A percentile compares a stretch with the other conserved stretches of the same genome.
Conservation (phyloP, 2,329 filamentous ascomycete genomes). For the Colletotrichum cuscutae region DNA sequence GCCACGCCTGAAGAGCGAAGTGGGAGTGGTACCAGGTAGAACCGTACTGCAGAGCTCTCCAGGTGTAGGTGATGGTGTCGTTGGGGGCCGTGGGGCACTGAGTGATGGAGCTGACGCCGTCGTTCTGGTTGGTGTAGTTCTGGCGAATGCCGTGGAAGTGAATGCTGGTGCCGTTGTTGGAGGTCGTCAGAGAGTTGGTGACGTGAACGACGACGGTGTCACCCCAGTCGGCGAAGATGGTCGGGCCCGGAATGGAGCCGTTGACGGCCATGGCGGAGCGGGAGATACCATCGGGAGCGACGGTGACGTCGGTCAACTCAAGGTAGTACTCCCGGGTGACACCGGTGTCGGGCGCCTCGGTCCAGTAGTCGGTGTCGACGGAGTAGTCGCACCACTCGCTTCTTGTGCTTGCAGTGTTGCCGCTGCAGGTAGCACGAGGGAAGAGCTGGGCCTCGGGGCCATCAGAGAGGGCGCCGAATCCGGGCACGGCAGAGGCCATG, state of each 20-base stretch:
- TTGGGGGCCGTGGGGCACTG: constrained; percentile 64
- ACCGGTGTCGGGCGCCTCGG: constrained; percentile 55
- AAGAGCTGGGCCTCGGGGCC: constrained; percentile 11
- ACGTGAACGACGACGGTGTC: constrained; percentile 62
- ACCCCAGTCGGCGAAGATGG: constrained; percentile 63
- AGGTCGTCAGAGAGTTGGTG: constrained; percentile 56
- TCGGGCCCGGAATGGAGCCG: constrained; percentile 68
- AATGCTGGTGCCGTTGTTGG: constrained; percentile 67
- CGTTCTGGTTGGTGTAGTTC: constrained; percentile 61
- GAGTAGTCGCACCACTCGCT: constrained; percentile 59
- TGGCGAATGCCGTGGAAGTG: constrained; percentile 74
- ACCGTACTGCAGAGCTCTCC: constrained; percentile 65
- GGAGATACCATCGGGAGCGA: constrained; percentile 57
- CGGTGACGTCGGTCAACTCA: constrained; percentile 50
- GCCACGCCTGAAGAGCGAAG: constrained; percentile 57
- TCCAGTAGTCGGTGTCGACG: constrained; percentile 58
- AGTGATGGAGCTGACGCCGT: constrained; percentile 64
- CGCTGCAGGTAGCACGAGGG: constrained; percentile 34
- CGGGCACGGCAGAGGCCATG: constrained; percentile 23
- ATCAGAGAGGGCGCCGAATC: not conserved
- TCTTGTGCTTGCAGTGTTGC: constrained; percentile 46
- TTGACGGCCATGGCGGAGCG: constrained; percentile 60
- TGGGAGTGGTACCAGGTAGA: constrained; percentile 72
- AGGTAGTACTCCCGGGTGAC: constrained; percentile 62
- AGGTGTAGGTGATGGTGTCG: constrained; percentile 65